Conservation (phyloP, 345 rosid genomes). For the Euphorbia lathyris region DNA sequence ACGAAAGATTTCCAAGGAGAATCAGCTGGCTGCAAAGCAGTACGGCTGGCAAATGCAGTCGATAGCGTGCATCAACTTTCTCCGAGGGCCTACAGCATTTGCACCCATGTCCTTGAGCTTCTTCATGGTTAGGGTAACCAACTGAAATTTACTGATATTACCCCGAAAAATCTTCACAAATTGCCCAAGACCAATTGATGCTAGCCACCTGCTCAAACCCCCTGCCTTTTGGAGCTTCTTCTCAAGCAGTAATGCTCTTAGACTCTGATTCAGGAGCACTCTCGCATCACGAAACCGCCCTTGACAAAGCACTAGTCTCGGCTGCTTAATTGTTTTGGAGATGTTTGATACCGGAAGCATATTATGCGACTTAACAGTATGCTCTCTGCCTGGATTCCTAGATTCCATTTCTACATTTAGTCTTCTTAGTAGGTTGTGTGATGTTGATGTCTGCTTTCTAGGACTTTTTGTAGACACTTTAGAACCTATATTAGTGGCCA, state of each 20-base stretch:
- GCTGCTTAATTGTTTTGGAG: constrained; percentile 33
- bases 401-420: constrained; percentile 18
- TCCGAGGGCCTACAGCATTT: constrained; percentile 83
- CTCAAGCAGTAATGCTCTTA: constrained; percentile 68
- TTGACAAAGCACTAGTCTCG: constrained; percentile 35
- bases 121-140: constrained; percentile 82
- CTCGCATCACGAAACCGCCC: constrained; percentile 38
- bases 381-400: constrained; percentile 8
- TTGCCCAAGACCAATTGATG: constrained; percentile 72
- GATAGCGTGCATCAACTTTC: constrained; percentile 94
- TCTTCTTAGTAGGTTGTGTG: constrained; percentile 22
- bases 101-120: constrained; percentile 98
- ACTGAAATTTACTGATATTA: constrained; percentile 58
- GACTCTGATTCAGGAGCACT: constrained; percentile 41
- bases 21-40: constrained; percentile 36
- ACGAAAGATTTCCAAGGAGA: constrained; percentile 3
- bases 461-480: constrained; percentile 24
- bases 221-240: constrained; percentile 74
- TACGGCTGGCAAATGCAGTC: constrained; percentile 71
- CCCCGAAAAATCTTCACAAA: constrained; percentile 65
- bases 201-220: constrained; percentile 72
- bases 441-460: constrained; percentile 14
- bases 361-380: constrained; percentile 14
- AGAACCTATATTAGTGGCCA: constrained; percentile 14
- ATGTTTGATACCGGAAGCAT: constrained; percentile 25